Base-by-base conservation (phyloP, 2,329 filamentous ascomycete species). In the Ophiostoma populinum region DNA sequence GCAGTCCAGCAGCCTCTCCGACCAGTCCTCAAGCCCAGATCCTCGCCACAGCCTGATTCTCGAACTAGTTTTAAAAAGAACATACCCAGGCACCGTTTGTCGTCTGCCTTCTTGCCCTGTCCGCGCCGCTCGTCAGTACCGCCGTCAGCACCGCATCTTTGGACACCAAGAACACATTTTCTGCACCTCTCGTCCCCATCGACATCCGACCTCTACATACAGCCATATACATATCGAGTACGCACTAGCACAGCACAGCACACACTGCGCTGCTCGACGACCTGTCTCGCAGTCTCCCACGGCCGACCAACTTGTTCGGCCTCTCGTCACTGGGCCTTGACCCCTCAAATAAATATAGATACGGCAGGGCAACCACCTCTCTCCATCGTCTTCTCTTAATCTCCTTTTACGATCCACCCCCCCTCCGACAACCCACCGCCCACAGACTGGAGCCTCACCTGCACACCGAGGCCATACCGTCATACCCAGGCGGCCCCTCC, bases 1-100 rank as follows among this genome's bases (percentile, higher is more conserved):
- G 75, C 71, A 85, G 80, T 82, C 78, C 77, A 74, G 73, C 78
- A 83, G 80, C 76, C 78, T 55, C 76, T 75, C 63, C 73, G 77
- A 83, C 67, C 67, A 63, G 62, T 65, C 66, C 40, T 32, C 32
- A 41, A 39, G 36, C 35, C 64, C 68, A 71, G 52, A 39, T 45
- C 43, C 56, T 65, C 60, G 59, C 56, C 61, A 64, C 69, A 61
- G 56, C 54, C 21, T 45, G 11, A 17, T 29, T 54, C 55, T 74
- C 67, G 73, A 79, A 73, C 66, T 69, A 76, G 75, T 72, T 75
- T 68, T 54, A 53, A 57, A 62, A 58, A 24, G 25, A 16, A 24
- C 30, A 12, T 13, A 20, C 38, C 36, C 34, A 69, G 67, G 59
- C 61, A 63, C 59, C n/a, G n/a, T n/a, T n/a, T n/a, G 59, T 36